Conservation (phyloP, 306 rosid genomes). For the Adenanthera pavonina region DNA sequence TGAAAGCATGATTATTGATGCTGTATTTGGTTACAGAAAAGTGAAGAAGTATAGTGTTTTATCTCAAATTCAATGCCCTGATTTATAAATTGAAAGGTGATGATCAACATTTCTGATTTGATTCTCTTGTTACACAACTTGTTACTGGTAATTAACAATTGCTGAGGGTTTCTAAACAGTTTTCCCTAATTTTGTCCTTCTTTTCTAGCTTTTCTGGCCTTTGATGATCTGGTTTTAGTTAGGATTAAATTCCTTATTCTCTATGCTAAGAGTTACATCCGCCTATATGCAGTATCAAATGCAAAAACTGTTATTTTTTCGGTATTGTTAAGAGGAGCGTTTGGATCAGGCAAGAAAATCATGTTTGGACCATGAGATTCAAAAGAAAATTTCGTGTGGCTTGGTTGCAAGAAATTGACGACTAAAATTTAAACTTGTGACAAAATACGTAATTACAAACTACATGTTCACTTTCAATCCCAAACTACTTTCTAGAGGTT, state of each 20-base stretch:
- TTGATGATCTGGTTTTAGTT: neutral
- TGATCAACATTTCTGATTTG: neutral
- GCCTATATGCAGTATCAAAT: neutral
- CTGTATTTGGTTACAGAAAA: neutral
- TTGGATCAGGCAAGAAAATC: no score
- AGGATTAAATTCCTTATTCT: neutral
- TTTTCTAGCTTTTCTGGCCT: neutral
- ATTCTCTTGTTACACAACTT: constrained; percentile 1
- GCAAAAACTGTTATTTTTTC: neutral
- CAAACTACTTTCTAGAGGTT: no score
- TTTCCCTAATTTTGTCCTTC: neutral
- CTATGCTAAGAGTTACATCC: neutral
- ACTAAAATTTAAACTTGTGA: no score
- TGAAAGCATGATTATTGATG: neutral
- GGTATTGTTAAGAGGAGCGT: neutral
- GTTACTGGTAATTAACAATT: neutral
- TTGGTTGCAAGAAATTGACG: no score
- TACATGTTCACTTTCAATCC: no score
- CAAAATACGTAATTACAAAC: no score
- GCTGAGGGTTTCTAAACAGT: neutral
- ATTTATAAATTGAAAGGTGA: neutral
- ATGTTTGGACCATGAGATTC: no score
- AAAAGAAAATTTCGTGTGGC: no score
- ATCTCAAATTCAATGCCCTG: neutral
- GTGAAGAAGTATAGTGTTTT: neutral